Percentiles rank a stretch among this genome's conserved stretches.
Evolutionary conservation across 139 green algal species (phyloP).

Genomic region (Tetradesmus obliquus): DNA sequence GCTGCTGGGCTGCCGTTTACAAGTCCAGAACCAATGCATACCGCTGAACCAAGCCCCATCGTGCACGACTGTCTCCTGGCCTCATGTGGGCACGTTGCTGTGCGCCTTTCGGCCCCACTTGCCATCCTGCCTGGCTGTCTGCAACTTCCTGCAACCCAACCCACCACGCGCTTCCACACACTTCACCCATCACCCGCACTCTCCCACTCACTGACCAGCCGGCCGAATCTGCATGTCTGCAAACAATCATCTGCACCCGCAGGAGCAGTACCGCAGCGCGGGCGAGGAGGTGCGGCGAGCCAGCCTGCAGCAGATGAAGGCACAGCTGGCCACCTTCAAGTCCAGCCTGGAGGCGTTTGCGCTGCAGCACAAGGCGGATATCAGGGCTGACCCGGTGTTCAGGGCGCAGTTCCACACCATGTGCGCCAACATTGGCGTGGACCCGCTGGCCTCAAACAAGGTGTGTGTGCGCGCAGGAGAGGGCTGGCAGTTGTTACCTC

Average conservation of each 20-base stretch:
- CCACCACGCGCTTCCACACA: too few species aligned
- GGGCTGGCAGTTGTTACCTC: too few species aligned
- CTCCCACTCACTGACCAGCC: neutral
- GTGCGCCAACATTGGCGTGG: slow-evolving; percentile 95
- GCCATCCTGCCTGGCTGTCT: too few species aligned
- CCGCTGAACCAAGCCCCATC: too few species aligned
- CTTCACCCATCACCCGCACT: too few species aligned
- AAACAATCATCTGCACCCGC: neutral
- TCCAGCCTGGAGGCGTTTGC: slow-evolving; percentile 91
- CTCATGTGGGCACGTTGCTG: too few species aligned
- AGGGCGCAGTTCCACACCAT: slow-evolving; percentile 95
- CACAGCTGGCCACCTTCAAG: slow-evolving; percentile 70
- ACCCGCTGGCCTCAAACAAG: slow-evolving; percentile 97
- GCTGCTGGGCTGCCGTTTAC: neutral
- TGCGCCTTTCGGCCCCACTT: too few species aligned
- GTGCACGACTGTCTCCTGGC: too few species aligned
- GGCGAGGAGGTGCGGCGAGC: slow-evolving; percentile 71
- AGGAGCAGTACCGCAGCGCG: slow-evolving; percentile 66
- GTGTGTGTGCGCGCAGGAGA: slow-evolving; percentile 26
- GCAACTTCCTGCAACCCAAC: too few species aligned
- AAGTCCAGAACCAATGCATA: too few species aligned
- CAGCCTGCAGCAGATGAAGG: slow-evolving; percentile 78
- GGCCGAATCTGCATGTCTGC: neutral
- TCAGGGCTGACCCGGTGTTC: slow-evolving; percentile 90
- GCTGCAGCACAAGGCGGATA: slow-evolving; percentile 90